Evolutionary conservation across 2,329 filamentous ascomycete genomes (phyloP).

Genomic region (Emmonsiellopsis sp.): DNA sequence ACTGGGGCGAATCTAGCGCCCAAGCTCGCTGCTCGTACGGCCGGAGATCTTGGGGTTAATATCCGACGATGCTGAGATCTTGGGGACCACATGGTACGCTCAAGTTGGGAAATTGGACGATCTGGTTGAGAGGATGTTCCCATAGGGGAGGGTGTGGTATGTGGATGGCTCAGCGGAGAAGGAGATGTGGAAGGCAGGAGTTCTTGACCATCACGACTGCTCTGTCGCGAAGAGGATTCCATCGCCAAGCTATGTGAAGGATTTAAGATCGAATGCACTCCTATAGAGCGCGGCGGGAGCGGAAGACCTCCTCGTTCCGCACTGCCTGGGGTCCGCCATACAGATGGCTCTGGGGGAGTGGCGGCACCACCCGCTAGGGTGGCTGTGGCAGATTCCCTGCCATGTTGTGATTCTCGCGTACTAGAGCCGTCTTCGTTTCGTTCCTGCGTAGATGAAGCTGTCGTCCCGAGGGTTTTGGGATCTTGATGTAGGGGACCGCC

Average conservation of each 20-base stretch:
- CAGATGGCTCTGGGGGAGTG: not conserved
- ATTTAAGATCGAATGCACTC: conserved; percentile 34
- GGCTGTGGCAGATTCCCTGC: not conserved
- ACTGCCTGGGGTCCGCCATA: not conserved
- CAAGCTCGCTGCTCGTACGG: conserved; percentile 22
- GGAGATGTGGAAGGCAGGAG: conserved; percentile 9
- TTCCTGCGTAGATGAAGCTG: conserved; percentile 3
- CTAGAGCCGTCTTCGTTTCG: conserved; percentile 13
- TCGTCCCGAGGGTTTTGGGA: conserved; percentile 1
- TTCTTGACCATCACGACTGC: conserved; percentile 19
- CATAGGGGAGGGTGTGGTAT: conserved; percentile 8
- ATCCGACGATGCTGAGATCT: conserved; percentile 20
- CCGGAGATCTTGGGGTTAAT: conserved; percentile 28
- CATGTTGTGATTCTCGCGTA: not conserved
- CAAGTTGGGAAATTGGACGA: conserved; percentile 10
- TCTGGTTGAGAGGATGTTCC: conserved; percentile 7
- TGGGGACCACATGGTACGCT: conserved; percentile 25
- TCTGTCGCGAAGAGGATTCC: conserved; percentile 10
- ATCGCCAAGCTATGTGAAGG: conserved; percentile 20
- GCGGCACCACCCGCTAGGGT: not conserved
- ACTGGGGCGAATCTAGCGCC: conserved; percentile 15
- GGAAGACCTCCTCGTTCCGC: conserved; percentile 13
- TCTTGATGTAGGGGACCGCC: conserved; percentile 14
- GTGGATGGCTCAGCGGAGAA: conserved; percentile 5
- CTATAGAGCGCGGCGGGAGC: conserved; percentile 25